These are phyloP conservation scores for Hyaloperonospora brassicae DNA, from an alignment of 352 stramenopile genomes.

Conservation along the genomic window DNA sequence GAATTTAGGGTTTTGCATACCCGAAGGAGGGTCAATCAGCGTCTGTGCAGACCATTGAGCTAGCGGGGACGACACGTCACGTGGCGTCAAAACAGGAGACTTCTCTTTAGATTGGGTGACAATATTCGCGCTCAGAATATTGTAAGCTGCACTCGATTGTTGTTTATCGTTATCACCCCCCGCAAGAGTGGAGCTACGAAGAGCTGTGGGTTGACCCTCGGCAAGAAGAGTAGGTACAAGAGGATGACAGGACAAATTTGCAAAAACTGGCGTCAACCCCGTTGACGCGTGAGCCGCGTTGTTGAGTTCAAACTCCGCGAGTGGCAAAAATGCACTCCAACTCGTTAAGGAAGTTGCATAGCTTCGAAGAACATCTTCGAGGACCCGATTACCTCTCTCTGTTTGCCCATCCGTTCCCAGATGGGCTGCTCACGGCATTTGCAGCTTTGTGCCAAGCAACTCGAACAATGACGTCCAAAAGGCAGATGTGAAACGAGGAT, in stretches of 20 bases:
- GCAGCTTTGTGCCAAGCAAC: not conserved
- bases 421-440: conserved; percentile 1
- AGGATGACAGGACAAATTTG: not conserved
- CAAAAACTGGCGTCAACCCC: not conserved
- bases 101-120: too few relatives aligned
- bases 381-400: not conserved
- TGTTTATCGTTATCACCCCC: not conserved
- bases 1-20: too few relatives aligned
- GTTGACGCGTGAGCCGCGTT: not conserved
- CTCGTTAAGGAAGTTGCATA: not conserved
- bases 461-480: conserved; percentile 3
- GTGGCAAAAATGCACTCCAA: not conserved
- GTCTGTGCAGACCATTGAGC: too few relatives aligned
- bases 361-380: not conserved
- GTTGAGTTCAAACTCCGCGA: not conserved
- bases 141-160: not conserved
- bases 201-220: not conserved
- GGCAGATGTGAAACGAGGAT: not conserved
- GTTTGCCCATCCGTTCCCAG: conserved; percentile 7
- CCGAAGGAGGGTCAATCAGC: too few relatives aligned
- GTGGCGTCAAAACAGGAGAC: too few relatives aligned
- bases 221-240: not conserved
- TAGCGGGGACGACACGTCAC: too few relatives aligned
- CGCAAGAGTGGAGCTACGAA: not conserved
- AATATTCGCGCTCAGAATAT: too few relatives aligned